A percentile compares a stretch with the other conserved stretches of the same genome.
Conservation (phyloP, 768 basidiomycete species). For the Leccinum subtestaceum region DNA sequence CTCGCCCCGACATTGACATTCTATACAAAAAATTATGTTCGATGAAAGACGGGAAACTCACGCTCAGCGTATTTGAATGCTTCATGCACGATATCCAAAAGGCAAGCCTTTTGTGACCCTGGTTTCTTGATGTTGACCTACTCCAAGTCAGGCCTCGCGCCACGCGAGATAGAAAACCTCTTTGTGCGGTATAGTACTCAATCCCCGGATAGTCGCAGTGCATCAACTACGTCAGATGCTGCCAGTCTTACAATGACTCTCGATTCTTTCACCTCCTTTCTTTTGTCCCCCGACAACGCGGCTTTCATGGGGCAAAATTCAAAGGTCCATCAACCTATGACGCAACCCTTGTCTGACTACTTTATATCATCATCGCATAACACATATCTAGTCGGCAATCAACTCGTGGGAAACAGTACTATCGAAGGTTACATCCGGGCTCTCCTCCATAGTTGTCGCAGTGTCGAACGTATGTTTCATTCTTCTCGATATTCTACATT, state of each 20-base stretch:
- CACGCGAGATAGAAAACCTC: conserved; percentile 33
- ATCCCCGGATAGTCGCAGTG: neutral
- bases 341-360: conserved; percentile 81
- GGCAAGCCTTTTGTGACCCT: conserved; percentile 30
- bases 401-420: conserved; percentile 84
- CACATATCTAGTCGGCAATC: conserved; percentile 85
- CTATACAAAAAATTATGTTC: conserved; percentile 50
- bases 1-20: conserved; percentile 75
- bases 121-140: conserved; percentile 12
- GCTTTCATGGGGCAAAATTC: conserved; percentile 51
- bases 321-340: conserved; percentile 80
- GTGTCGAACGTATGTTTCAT: conserved; percentile 77
- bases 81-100: conserved; percentile 56
- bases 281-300: conserved; percentile 77
- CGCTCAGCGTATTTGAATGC: conserved; percentile 40
- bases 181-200: conserved; percentile 37
- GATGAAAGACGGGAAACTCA: conserved; percentile 32
- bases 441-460: conserved; percentile 84
- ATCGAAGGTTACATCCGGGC: conserved; percentile 93
- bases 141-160: conserved; percentile 35
- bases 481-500: neutral
- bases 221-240: conserved; percentile 3
- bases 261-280: conserved; percentile 73
- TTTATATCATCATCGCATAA: conserved; percentile 90
- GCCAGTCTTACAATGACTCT: conserved; percentile 38